These are phyloP conservation scores for Bromus sterilis DNA, from an alignment of 176 grass and related monocot species.

Conservation along the genomic window DNA sequence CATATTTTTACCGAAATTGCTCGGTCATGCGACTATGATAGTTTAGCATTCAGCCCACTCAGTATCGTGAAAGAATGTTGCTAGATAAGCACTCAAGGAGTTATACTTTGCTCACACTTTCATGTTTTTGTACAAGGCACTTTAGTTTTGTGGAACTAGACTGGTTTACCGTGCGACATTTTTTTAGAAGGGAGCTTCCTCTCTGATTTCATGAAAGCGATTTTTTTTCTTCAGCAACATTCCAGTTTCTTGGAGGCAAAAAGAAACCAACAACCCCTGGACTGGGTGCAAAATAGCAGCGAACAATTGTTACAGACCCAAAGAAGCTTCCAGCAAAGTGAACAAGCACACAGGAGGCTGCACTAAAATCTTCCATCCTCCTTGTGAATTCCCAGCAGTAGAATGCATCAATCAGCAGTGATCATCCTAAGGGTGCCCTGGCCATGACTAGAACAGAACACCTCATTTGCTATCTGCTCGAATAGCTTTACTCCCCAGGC, in stretches of 20 bases:
- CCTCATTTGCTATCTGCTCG: no score
- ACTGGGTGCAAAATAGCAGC: neutral
- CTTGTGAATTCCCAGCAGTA: neutral
- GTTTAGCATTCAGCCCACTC: neutral
- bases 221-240: no score
- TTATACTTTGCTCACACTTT: neutral
- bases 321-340: neutral
- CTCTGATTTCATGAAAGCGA: neutral
- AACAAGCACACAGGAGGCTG: neutral
- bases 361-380: neutral
- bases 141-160: neutral
- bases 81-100: neutral
- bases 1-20: neutral
- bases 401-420: neutral
- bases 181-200: neutral
- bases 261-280: neutral
- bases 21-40: neutral
- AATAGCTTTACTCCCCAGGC: no score
- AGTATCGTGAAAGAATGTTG: neutral
- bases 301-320: neutral
- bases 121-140: neutral
- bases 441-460: no score
- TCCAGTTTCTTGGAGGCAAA: no score
- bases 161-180: neutral
- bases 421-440: no score